Percentiles rank a stretch among this genome's conserved stretches.
phyloP scores from a whole-genome alignment of 1,284 basidiomycete genomes.

The Tetrapyrgos nigripes region DNA sequence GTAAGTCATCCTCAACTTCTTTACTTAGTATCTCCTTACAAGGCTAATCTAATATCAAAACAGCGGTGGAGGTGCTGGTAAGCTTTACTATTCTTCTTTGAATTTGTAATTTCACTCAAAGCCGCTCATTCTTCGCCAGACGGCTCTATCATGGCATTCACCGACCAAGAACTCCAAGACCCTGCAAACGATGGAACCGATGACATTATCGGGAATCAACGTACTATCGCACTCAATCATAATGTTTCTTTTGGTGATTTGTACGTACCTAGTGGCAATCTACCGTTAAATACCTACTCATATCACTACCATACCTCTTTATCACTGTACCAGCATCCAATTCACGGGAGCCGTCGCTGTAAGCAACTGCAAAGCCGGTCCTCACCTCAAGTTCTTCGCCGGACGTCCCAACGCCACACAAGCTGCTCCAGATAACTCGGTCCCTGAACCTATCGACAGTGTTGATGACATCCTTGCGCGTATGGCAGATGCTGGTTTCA shows the following conservation, averaged over 20 bases:
- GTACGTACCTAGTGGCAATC: constrained; percentile 23
- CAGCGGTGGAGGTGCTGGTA: constrained; percentile 28
- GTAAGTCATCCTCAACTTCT: constrained; percentile 28
- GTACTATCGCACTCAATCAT: constrained; percentile 40
- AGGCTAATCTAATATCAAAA: neutral
- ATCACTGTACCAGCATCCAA: constrained; percentile 37
- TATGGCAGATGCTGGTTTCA: constrained; percentile 46
- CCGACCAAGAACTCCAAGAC: constrained; percentile 32
- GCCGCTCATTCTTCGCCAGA: constrained; percentile 19
- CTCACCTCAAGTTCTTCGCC: constrained; percentile 40
- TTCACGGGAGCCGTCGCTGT: constrained; percentile 48
- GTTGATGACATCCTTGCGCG: constrained; percentile 40
- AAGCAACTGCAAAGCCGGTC: constrained; percentile 42
- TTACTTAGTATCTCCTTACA: neutral
- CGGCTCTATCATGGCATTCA: constrained; percentile 42
- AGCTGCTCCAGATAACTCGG: constrained; percentile 33
- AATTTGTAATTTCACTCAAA: neutral
- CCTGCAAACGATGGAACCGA: constrained; percentile 28
- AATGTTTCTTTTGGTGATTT: constrained; percentile 47
- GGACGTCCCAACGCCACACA: constrained; percentile 37
- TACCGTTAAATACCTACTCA: neutral
- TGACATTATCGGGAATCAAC: constrained; percentile 40
- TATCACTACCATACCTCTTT: neutral
- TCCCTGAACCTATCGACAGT: constrained; percentile 40
- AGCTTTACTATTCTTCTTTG: neutral